Evolutionary conservation across 2,329 filamentous ascomycete genomes (phyloP), one percentile per base, ranked within the genome.

Genomic region (Trichoderma koningiopsis): DNA sequence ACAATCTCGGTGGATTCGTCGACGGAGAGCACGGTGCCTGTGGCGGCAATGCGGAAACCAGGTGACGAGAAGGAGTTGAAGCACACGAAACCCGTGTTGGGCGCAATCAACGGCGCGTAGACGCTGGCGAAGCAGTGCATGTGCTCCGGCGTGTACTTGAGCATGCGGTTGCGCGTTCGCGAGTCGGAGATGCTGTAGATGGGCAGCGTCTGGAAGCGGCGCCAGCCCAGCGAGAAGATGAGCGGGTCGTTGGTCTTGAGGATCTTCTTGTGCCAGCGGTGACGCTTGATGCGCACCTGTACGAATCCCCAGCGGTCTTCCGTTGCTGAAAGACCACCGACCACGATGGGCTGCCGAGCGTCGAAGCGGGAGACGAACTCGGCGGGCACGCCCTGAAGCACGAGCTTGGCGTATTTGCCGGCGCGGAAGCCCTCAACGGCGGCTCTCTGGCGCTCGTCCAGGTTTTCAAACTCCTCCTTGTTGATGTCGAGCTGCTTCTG

Each of bases 231-330:
- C 2, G 94, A 97, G 84, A 99, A 96, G 78, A 99, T 97, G 63
- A 99, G 86, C 19, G 96, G 96, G 77, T 99, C 96, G 78, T 97
- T 97, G 40, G 94, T 98, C 84, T 99, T 99, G 73, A 99, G 86
- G 74, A 98, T 98, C 84, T 96, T 97, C 87, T 97, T 97, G 83
- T 99, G 96, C 96, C 96, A 99, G 73, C 96, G 87, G 80, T 99
- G 96, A 66, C 94, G 88, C 87, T 99, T 99, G 84, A 99, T 97
- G 62, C 96, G 90, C 69, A 97, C 91, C 80, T 99, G 96, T 10
- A 98, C 91, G 77, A 92, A 98, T 10, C 96, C 96, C 78, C 97
- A 97, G 62, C 96, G 90, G 79, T 98, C 94, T 80, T 99, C 96
- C 0, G 95, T 97, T 8, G 96, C 88, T 13, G 93, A 91, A 49